Evolutionary conservation across 2,329 filamentous ascomycete genomes (phyloP).

Genomic region (Aspergillus glaucus): DNA sequence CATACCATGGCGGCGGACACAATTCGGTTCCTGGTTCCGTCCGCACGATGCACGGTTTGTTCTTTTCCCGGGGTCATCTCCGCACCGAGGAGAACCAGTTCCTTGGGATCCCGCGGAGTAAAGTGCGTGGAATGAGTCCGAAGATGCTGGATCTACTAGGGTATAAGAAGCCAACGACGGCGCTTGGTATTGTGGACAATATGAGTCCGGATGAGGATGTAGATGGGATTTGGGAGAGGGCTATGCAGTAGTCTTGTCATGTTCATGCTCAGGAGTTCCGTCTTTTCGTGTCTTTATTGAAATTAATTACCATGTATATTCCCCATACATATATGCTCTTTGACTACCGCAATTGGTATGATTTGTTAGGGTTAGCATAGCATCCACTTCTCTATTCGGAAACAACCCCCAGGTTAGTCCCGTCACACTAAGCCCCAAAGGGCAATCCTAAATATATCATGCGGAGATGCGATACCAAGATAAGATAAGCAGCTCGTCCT

Average conservation of each 20-base stretch:
- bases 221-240: conserved; percentile 8
- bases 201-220: conserved; percentile 11
- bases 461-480: too few species aligned
- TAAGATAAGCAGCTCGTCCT: neutral
- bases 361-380: too few species aligned
- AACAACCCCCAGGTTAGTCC: too few species aligned
- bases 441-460: too few species aligned
- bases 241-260: neutral
- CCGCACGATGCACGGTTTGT: conserved; percentile 24
- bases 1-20: conserved; percentile 29
- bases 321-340: too few species aligned
- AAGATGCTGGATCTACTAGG: conserved; percentile 28
- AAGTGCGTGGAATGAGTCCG: conserved; percentile 24
- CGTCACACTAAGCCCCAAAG: too few species aligned
- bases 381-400: too few species aligned
- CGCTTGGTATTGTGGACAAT: conserved; percentile 30
- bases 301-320: too few species aligned
- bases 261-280: too few species aligned
- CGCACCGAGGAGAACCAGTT: conserved; percentile 33
- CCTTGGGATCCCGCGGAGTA: conserved; percentile 24
- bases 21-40: conserved; percentile 18
- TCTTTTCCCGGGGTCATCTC: conserved; percentile 24
- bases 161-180: conserved; percentile 26
- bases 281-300: too few species aligned
- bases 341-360: too few species aligned